Conservation (phyloP, 257 asterid genomes). For the Solanum paucissectum region DNA sequence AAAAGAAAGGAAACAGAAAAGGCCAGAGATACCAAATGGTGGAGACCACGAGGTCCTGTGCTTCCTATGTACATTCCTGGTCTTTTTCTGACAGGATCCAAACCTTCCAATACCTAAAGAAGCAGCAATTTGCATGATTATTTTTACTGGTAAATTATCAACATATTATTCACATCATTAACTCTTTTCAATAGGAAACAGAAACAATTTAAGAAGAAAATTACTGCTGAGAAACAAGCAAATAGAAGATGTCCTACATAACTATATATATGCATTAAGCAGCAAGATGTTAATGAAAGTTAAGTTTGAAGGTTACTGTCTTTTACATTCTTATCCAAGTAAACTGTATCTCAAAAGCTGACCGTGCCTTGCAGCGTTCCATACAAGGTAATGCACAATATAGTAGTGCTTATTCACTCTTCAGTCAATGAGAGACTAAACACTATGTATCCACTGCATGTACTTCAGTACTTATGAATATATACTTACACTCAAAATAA, state of each 20-base stretch:
- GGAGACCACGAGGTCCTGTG: constrained; percentile 91
- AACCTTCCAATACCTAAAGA: constrained; percentile 80
- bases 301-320: neutral
- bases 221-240: neutral
- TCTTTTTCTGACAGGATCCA: constrained; percentile 89
- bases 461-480: neutral
- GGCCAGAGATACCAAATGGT: constrained; percentile 61
- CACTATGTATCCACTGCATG: neutral
- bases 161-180: neutral
- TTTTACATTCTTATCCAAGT: neutral
- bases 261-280: neutral
- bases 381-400: neutral
- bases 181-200: neutral
- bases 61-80: constrained; percentile 98
- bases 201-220: neutral
- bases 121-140: neutral
- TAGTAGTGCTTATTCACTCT: neutral
- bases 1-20: neutral
- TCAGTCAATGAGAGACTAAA: neutral
- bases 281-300: neutral
- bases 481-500: neutral
- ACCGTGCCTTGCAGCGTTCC: neutral
- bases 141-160: neutral
- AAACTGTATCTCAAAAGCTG: neutral
- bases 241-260: neutral